Evolutionary conservation across 768 basidiomycete genomes (phyloP), one percentile per base, ranked within the genome.

Genomic region (Dacryopinax primogenitus): DNA sequence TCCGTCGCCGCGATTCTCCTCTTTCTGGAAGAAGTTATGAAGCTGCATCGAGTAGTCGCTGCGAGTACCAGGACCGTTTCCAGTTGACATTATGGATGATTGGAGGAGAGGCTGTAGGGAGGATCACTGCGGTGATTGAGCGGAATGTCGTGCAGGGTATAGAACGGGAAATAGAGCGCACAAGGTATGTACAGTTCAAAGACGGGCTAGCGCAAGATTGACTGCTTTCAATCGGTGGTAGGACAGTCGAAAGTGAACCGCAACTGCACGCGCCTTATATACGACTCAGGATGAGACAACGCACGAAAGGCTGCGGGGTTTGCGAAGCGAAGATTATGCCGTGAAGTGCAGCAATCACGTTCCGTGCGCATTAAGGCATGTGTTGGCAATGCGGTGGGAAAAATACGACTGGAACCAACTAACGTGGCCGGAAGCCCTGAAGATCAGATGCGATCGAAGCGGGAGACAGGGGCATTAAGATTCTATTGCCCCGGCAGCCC

Each of bases 21-120:
- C 51, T 30, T 58, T 58, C 51, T 58, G 51, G 32, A 58, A 58
- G 26, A 58, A 58, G 51, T 58, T 58, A 21, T 58, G 51, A 26
- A 58, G 51, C 26, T 58, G 51, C 51, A 58, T 58, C 3, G 51
- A 58, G 26, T 58, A 58, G 26, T 58, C 51, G 26, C 4, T 58
- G 51, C 51, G 51, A 6, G 51, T 28, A 18, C 51, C 51, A 6
- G 51, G 51, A 9, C 51, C 51, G 13, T 13, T 30, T 26, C 51
- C 51, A 32, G 51, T 58, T 7, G 51, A 58, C 51, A 58, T 58
- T 28, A 13, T 13, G 26, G 51, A 7, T 23, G 51, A 7, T 15
- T 58, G 9, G 51, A 30, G 13, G 3, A n/a, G n/a, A 28, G 51
- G 4, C 30, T 26, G 51, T 6, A 28, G 18, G 6, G 26, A 58